Conservation (phyloP, 2,329 filamentous ascomycete genomes). For the Aspergillus ochraceus region DNA sequence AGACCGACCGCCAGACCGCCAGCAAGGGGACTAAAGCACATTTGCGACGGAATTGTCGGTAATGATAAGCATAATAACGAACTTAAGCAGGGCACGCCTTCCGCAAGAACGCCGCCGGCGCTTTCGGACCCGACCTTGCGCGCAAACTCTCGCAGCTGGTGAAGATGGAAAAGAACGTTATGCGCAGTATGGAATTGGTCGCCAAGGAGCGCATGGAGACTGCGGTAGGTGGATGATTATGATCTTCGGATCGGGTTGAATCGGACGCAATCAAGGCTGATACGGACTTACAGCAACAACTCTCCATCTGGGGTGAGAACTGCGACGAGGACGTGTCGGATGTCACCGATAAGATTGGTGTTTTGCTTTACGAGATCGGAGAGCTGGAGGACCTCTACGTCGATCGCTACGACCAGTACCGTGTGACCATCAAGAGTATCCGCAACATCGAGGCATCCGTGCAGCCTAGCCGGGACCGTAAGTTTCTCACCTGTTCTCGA, state of each 20-base stretch:
- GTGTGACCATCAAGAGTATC: constrained; percentile 98
- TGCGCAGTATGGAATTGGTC: constrained; percentile 96
- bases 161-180: constrained; percentile 99
- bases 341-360: constrained; percentile 97
- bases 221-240: constrained; percentile 65
- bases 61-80: background rate
- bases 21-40: constrained; percentile 1
- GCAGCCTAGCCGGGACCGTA: constrained; percentile 94
- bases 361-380: constrained; percentile 96
- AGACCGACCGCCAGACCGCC: background rate
- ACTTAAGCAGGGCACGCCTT: constrained; percentile 60
- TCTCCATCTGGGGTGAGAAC: constrained; percentile 94
- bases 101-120: constrained; percentile 52
- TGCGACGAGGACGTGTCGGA: constrained; percentile 98
- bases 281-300: constrained; percentile 73
- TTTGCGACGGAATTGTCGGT: background rate
- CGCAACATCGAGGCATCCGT: constrained; percentile 98
- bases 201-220: constrained; percentile 98
- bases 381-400: constrained; percentile 98
- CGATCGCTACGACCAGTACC: constrained; percentile 98
- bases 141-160: constrained; percentile 98
- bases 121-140: constrained; percentile 76
- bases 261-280: constrained; percentile 18
- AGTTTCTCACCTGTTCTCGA: constrained; percentile 41
- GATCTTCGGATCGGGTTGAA: background rate